phyloP scores from a whole-genome alignment of 164 flowering plant species.

The Chimonanthus praecox region DNA sequence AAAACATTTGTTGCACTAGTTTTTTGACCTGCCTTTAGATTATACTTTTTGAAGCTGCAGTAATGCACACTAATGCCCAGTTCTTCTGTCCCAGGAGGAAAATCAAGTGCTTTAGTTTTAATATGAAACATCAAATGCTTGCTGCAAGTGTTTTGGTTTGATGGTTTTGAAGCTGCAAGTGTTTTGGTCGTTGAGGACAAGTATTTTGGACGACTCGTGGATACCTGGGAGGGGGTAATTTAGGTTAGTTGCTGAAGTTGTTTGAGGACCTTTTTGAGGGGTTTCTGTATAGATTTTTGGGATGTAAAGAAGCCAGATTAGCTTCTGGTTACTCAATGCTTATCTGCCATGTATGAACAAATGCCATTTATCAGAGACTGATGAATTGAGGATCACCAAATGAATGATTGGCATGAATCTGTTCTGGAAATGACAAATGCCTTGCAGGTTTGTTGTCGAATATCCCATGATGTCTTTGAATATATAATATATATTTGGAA shows the following conservation, averaged over 20 bases:
- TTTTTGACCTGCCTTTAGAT: no score
- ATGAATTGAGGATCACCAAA: not conserved
- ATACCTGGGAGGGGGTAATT: not conserved
- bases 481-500: no score
- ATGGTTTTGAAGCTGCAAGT: not conserved
- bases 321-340: not conserved
- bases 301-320: constrained; percentile 1
- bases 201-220: not conserved
- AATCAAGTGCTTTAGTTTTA: not conserved
- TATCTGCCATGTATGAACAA: not conserved
- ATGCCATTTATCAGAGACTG: not conserved
- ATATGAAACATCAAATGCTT: not conserved
- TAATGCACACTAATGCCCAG: not conserved
- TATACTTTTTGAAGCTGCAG: no score
- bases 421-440: no score
- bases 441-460: no score
- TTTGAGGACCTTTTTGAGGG: not conserved
- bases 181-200: not conserved
- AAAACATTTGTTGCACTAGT: no score
- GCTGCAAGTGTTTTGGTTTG: not conserved
- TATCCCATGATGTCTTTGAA: no score
- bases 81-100: not conserved
- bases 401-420: no score
- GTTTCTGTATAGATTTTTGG: not conserved
- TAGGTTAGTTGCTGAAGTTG: not conserved